Evolutionary conservation across 805 yeast species (phyloP).

Genomic region (Zygoascus tannicola): DNA sequence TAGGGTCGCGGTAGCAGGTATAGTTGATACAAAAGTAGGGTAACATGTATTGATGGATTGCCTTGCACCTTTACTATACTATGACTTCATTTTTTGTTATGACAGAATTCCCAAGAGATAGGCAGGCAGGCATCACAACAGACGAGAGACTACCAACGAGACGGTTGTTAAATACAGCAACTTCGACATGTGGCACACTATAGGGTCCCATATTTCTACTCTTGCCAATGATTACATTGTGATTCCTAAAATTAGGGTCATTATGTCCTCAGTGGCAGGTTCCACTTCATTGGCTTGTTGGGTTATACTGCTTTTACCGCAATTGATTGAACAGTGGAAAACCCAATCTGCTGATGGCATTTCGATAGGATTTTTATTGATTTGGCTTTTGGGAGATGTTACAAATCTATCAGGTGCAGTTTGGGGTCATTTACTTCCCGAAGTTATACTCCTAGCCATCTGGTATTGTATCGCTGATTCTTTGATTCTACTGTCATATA

Average conservation of each 20-base stretch:
- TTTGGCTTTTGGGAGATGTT: conserved; percentile 68
- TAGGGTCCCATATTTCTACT: too few species aligned
- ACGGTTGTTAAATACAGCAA: too few species aligned
- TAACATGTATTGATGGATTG: too few species aligned
- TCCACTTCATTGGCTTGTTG: conserved; percentile 68
- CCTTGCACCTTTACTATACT: too few species aligned
- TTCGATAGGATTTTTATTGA: conserved; percentile 52
- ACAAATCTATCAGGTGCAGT: conserved; percentile 58
- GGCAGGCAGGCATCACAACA: too few species aligned
- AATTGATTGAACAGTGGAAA: conserved; percentile 72
- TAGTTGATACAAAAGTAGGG: too few species aligned
- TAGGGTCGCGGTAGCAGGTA: too few species aligned
- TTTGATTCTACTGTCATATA: conserved; percentile 46
- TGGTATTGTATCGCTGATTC: conserved; percentile 73
- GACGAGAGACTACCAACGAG: too few species aligned
- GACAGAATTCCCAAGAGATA: too few species aligned
- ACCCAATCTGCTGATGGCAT: conserved; percentile 65
- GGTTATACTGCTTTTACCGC: conserved; percentile 69
- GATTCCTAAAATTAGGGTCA: conserved; percentile 23
- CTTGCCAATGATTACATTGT: neutral
- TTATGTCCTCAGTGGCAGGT: conserved; percentile 56
- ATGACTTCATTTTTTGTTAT: too few species aligned
- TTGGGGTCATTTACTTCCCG: conserved; percentile 62
- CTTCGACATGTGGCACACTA: too few species aligned
- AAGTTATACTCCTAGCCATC: conserved; percentile 57